Evolutionary conservation across 2,329 filamentous ascomycete genomes (phyloP).

Genomic region (Laburnicola sp.): DNA sequence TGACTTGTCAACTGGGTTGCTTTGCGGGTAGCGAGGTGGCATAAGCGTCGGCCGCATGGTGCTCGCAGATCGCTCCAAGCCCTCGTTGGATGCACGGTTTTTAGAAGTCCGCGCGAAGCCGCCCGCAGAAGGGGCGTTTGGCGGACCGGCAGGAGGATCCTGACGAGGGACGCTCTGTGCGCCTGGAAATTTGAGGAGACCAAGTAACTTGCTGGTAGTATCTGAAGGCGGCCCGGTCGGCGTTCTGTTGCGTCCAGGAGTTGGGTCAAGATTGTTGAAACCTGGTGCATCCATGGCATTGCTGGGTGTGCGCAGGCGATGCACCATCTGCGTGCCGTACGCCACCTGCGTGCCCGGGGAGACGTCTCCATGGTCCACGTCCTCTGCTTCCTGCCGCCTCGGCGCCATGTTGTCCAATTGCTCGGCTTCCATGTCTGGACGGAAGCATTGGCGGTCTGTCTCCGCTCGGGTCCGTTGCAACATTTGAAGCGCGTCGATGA

Average conservation of each 20-base stretch:
- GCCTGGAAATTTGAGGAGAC: not conserved
- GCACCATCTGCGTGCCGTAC: constrained; percentile 27
- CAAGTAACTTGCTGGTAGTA: not conserved
- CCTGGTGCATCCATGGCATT: not conserved
- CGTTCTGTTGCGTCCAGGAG: not conserved
- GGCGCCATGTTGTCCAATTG: constrained; percentile 14
- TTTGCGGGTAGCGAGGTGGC: not conserved
- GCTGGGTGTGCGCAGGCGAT: constrained; percentile 2
- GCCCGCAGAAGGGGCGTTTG: not conserved
- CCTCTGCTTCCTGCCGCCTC: not conserved
- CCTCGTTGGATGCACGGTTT: not conserved
- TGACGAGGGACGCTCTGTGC: no score
- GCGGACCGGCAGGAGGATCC: not conserved
- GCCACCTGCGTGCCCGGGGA: constrained; percentile 23
- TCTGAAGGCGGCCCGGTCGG: not conserved
- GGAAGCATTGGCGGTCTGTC: constrained; percentile 25
- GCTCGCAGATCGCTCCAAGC: not conserved
- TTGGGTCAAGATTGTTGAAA: no score
- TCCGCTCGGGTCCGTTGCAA: constrained; percentile 17
- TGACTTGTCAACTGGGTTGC: not conserved
- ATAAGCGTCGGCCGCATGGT: not conserved
- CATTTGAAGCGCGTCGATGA: constrained; percentile 10
- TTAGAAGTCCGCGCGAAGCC: constrained; percentile 1
- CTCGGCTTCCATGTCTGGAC: not conserved
- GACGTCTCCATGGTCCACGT: not conserved